Evolutionary conservation across 768 basidiomycete genomes (phyloP), one percentile per base, ranked within the genome.

Genomic region (Pilatotrama ljubarskyi): DNA sequence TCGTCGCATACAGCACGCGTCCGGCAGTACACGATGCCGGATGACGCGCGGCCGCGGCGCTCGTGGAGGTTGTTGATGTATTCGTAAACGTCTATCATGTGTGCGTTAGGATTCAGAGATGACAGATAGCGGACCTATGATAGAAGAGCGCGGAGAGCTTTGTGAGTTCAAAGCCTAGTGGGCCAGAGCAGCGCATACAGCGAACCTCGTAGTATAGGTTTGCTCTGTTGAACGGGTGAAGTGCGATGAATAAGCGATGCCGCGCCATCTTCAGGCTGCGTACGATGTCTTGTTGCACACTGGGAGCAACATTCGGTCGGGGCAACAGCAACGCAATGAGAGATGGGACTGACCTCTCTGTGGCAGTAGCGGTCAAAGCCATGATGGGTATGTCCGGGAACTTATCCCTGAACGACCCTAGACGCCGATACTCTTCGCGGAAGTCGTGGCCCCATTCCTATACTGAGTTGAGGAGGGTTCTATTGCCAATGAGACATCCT

Each of bases 361-460:
- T 94, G 2, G 92, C 91, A 14, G 89, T 91, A 1, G 92, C 91
- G 0, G 91, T 94, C 38, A 94, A 73, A 3, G 92, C 92, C 90
- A 93, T 94, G 64, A 95, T 87, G 0, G 93, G 92, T 4, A 93
- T 82, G 56, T 80, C 76, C 1, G 81, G 80, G 67, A 86, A 93
- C 26, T 76, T 78, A 37, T 82, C 76, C 1, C 92, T 82, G 70
- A 95, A 90, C 38, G 75, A 70, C 5, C 91, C 92, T 22, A 95
- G 78, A 24, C 77, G 80, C 43, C 91, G 77, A 67, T 93, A 94
- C 42, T 91, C 87, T 32, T 71, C 78, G 24, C 92, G 84, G 69
- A 92, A 92, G 65, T 91, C 85, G 48, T 91, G 90, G 0, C 90
- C 90, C 91, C 90, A 93, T 78, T 92, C 91, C 87, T 91, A 62